Conservation (phyloP, 768 basidiomycete species). For the Suillus weaverae region DNA sequence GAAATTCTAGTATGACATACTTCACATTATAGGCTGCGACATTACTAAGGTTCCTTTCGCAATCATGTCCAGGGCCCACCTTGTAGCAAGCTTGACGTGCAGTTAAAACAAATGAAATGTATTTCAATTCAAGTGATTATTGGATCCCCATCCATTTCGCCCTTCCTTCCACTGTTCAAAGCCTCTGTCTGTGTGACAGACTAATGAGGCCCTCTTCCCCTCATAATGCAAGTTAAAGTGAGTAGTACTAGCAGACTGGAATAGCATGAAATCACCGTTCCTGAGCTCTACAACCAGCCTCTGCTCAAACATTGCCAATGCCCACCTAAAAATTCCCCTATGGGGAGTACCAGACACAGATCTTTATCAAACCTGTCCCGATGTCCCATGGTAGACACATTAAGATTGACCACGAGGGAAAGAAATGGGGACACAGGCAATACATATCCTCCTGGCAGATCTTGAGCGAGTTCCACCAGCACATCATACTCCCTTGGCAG, state of each 20-base stretch:
- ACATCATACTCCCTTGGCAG: neutral
- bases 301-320: conserved; percentile 10
- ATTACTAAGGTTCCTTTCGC: no score
- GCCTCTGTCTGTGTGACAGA: conserved; percentile 8
- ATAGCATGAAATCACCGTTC: conserved; percentile 3
- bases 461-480: neutral
- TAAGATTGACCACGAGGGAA: conserved; percentile 10
- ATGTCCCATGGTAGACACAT: conserved; percentile 8
- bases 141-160: no score
- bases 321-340: conserved; percentile 2
- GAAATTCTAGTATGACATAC: no score
- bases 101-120: no score
- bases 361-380: conserved; percentile 1
- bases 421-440: neutral
- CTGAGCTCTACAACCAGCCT: conserved; percentile 5
- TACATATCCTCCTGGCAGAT: neutral
- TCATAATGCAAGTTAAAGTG: conserved; percentile 12
- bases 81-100: no score
- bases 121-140: no score
- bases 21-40: no score
- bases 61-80: no score
- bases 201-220: conserved; percentile 10
- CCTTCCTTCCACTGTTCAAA: no score
- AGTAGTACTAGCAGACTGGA: neutral
- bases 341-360: neutral